A percentile compares a stretch with the other conserved stretches of the same genome.
Evolutionary conservation across 352 stramenopile genomes (phyloP).

Genomic region (Phytophthora lateralis): DNA sequence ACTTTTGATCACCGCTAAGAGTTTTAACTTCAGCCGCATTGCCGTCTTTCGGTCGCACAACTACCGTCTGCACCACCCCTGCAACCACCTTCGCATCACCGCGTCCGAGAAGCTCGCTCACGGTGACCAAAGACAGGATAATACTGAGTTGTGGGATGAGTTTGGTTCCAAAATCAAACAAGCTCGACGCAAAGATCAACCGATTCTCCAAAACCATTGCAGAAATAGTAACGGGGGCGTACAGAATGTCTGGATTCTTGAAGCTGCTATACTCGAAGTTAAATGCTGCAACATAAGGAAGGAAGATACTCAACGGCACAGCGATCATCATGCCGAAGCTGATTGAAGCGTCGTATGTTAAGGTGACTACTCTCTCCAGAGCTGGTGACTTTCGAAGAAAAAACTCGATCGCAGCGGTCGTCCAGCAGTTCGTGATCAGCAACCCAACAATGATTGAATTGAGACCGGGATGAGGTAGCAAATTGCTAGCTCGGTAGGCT

Average conservation of each 20-base stretch:
- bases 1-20: not conserved
- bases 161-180: conserved; percentile 21
- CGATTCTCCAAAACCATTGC: conserved; percentile 16
- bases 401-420: conserved; percentile 25
- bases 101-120: conserved; percentile 9
- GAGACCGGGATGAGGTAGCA: conserved; percentile 14
- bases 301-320: conserved; percentile 21
- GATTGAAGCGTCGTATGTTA: conserved; percentile 22
- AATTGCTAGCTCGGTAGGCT: conserved; percentile 27
- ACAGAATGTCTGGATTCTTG: conserved; percentile 9
- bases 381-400: conserved; percentile 19
- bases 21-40: not conserved
- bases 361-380: conserved; percentile 9
- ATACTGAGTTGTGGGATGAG: conserved; percentile 27
- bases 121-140: conserved; percentile 13
- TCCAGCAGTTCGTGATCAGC: conserved; percentile 30
- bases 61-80: not conserved
- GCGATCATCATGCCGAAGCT: conserved; percentile 24
- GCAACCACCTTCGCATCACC: conserved; percentile 8
- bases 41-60: conserved; percentile 3
- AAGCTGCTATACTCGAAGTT: conserved; percentile 15
- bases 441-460: conserved; percentile 21
- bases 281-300: conserved; percentile 24
- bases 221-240: not conserved
- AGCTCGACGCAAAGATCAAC: conserved; percentile 14